These are phyloP conservation scores for Terana coerulea DNA, from an alignment of 768 basidiomycete genomes.

Conservation along the genomic window DNA sequence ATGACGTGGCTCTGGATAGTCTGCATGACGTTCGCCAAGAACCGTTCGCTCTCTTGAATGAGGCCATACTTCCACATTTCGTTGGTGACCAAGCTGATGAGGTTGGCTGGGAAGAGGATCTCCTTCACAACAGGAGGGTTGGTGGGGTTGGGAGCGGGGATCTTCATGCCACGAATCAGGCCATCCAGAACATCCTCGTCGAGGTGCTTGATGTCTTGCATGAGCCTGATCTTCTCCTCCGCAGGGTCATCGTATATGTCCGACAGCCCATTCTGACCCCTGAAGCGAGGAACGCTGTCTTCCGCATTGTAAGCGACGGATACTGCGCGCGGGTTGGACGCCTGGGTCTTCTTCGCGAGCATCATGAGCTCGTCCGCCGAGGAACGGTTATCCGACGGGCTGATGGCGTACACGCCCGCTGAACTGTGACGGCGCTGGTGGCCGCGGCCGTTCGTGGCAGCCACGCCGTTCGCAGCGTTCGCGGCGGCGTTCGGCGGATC, in stretches of 20 bases:
- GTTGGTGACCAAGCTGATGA: constrained; percentile 97
- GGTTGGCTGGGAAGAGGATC: constrained; percentile 97
- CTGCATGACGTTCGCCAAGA: constrained; percentile 99
- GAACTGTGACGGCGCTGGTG: constrained; percentile 87
- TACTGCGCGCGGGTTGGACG: constrained; percentile 75
- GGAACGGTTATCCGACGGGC: constrained; percentile 60
- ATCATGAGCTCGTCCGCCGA: constrained; percentile 78
- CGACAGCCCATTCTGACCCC: constrained; percentile 57
- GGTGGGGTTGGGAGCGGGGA: constrained; percentile 83
- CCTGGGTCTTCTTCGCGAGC: constrained; percentile 66
- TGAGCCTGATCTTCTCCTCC: constrained; percentile 91
- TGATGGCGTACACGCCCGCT: constrained; percentile 68
- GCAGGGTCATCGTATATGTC: constrained; percentile 86
- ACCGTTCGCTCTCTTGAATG: constrained; percentile 94
- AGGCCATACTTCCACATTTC: constrained; percentile 99
- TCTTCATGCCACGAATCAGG: constrained; percentile 87
- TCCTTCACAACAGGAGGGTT: constrained; percentile 96
- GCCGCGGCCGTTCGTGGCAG: constrained; percentile 36
- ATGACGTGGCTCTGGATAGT: constrained; percentile 96
- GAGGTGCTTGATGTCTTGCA: constrained; percentile 85
- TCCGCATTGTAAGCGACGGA: constrained; percentile 87
- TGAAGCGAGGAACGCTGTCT: constrained; percentile 65
- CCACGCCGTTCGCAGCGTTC: constrained; percentile 40
- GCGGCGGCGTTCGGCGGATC: constrained; percentile 38
- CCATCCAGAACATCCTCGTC: constrained; percentile 94